Conservation (phyloP, 257 asterid species). For the Voacanga thouarsii region DNA sequence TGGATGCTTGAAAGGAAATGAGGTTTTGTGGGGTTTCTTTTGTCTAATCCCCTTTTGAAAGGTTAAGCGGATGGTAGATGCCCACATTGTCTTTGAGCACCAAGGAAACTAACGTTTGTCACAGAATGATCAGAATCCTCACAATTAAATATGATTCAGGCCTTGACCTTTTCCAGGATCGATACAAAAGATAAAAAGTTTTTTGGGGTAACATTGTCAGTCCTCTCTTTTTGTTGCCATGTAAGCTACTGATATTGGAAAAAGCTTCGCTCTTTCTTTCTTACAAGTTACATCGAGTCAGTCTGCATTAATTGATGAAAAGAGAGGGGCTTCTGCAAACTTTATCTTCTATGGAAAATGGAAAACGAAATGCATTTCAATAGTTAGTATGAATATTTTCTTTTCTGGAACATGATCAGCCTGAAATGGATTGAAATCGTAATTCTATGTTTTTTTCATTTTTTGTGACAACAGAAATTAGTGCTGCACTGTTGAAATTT, state of each 20-base stretch:
- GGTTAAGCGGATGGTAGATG: slow-evolving; percentile 28
- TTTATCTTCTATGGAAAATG: neutral
- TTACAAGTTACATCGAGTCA: slow-evolving; percentile 3
- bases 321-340: neutral
- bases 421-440: too few species aligned
- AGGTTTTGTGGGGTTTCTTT: slow-evolving; percentile 58
- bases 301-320: neutral
- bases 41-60: slow-evolving; percentile 40
- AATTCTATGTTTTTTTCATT: too few species aligned
- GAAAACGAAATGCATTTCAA: neutral
- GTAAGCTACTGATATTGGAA: slow-evolving; percentile 32
- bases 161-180: slow-evolving; percentile 43
- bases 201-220: slow-evolving; percentile 20
- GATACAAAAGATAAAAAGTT: slow-evolving; percentile 38
- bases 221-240: slow-evolving; percentile 48
- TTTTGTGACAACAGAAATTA: too few species aligned
- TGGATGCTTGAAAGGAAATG: slow-evolving; percentile 64
- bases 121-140: slow-evolving; percentile 67
- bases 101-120: slow-evolving; percentile 71
- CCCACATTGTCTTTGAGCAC: slow-evolving; percentile 66
- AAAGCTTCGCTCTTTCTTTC: slow-evolving; percentile 9
- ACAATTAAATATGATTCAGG: slow-evolving; percentile 20
- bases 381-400: neutral
- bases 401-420: neutral
- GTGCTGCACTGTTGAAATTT: neutral